Evolutionary conservation across 495 filamentous ascomycete species (phyloP), one percentile per base, ranked within the genome.

Genomic region (Annulohypoxylon bovei): DNA sequence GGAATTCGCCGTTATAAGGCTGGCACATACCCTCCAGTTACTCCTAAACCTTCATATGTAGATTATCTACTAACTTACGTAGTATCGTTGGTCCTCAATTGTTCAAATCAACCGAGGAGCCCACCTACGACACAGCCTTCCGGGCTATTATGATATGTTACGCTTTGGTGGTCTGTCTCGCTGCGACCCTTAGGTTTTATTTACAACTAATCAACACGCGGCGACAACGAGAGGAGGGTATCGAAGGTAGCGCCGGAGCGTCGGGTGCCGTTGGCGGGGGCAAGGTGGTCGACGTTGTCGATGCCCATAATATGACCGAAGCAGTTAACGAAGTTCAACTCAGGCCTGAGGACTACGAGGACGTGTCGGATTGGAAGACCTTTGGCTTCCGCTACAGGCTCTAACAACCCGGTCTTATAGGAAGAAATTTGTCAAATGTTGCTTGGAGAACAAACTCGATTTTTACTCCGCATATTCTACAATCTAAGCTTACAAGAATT

Each of bases 71-170:
- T 20, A 11, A 39, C 70, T 44, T 11, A 9, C 8, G 12, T 52
- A 72, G 70, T 46, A 77, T 80, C n/a, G 60, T 67, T 42, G 77
- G 74, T 0, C 78, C 78, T 30, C 78, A 80, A 58, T 68, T 79
- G 49, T 79, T 80, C 57, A 66, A 61, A 65, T 58, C 67, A 7
- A 8, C 56, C 12, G 76, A 79, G 40, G 74, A 74, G 18, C 77
- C 77, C 1, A 77, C 77, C 7, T 78, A 78, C 52, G 67, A 75
- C 32, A 86, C 81, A 0, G 84, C 84, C 0, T 86, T 87, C 66
- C 78, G 79, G 42, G 80, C 81, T 6, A 86, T 87, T 30, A 76
- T 87, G 76, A 81, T 85, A 40, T 87, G 83, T 47, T 87, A 87
- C 68, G 76, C 80, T 0, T 72, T 86, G 9, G 76, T 79, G 1